Percentiles rank a stretch among this genome's conserved stretches.
These are phyloP conservation scores for Xerocomellus intermedius DNA, from an alignment of 768 basidiomycete genomes.

Conservation along the genomic window DNA sequence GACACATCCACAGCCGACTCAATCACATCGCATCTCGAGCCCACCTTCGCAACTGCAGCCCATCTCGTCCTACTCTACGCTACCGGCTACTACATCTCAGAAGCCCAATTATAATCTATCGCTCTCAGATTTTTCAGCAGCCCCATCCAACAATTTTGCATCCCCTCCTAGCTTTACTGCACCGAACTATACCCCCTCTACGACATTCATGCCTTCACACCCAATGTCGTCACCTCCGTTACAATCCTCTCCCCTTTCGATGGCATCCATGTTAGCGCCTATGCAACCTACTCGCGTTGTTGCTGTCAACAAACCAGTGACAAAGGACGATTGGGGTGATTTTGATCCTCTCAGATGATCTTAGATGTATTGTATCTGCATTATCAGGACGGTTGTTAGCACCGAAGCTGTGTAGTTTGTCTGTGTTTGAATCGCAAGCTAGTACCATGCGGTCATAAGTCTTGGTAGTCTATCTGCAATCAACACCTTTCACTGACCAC, in stretches of 20 bases:
- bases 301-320: conserved; percentile 43
- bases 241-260: conserved; percentile 34
- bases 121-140: conserved; percentile 31
- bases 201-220: conserved; percentile 19
- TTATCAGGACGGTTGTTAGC: too few species aligned
- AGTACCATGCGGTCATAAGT: conserved; percentile 5
- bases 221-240: conserved; percentile 31
- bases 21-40: conserved; percentile 16
- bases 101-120: conserved; percentile 64
- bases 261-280: conserved; percentile 59
- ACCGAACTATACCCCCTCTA: conserved; percentile 18
- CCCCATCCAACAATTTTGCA: conserved; percentile 16
- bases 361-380: conserved; percentile 5
- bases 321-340: conserved; percentile 75
- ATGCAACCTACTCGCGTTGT: conserved; percentile 47
- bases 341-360: conserved; percentile 62
- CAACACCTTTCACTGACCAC: neutral
- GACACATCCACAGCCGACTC: conserved; percentile 23
- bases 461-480: neutral
- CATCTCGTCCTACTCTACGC: conserved; percentile 9
- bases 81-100: conserved; percentile 13
- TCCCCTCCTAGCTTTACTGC: conserved; percentile 13
- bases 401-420: conserved; percentile 16
- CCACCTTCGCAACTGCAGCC: conserved; percentile 23
- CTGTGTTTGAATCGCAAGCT: conserved; percentile 21